Conservation (phyloP, 75 land plant species). For the Picea sitchensis region DNA sequence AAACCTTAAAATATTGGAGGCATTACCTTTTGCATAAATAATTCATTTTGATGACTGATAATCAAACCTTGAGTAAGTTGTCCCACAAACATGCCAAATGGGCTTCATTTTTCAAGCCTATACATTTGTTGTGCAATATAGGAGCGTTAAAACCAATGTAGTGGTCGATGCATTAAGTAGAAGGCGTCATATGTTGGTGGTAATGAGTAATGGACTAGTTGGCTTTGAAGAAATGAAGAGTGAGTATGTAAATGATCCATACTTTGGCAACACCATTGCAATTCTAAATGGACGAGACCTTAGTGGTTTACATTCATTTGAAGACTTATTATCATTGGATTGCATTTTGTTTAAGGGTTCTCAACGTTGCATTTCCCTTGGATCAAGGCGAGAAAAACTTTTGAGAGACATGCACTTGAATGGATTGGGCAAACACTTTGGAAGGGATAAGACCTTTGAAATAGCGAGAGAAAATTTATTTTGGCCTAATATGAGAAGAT, state of each 20-base stretch:
- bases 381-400: neutral
- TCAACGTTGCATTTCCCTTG: neutral
- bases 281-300: neutral
- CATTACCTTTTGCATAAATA: conserved; percentile 9
- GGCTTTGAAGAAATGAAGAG: neutral
- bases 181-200: neutral
- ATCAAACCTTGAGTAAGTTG: neutral
- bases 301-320: neutral
- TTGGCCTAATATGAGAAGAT: too few relatives aligned
- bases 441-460: too few relatives aligned
- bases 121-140: neutral
- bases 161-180: neutral
- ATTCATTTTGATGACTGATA: neutral
- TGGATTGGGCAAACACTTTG: neutral
- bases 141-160: neutral
- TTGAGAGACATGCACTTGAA: neutral
- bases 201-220: neutral
- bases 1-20: neutral
- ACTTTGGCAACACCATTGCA: neutral
- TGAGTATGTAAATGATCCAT: neutral
- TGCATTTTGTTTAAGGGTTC: neutral
- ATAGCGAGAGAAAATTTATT: too few relatives aligned
- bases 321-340: neutral
- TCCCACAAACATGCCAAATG: conserved; percentile 4
- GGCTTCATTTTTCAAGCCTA: neutral